Base-by-base conservation (phyloP, 495 filamentous ascomycete genomes). In the Aspergillus bridgeri region DNA sequence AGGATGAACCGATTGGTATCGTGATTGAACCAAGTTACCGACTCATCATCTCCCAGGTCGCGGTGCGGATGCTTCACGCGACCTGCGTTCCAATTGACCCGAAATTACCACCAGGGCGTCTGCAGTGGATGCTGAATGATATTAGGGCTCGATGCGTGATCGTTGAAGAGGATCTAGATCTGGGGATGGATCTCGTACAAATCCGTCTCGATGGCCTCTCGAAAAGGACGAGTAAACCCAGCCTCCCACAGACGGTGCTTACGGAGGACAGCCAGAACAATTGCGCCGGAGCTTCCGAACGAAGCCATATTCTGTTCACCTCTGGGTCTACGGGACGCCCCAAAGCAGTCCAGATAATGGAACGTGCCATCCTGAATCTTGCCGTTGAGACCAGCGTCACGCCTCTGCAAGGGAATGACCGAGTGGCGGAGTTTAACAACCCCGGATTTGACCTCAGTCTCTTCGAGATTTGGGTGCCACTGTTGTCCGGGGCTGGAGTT, bases 361-460 rank as follows among this genome's bases (percentile, higher is more conserved):
- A 3, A 2, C 17, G 21, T 17, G 6, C 22, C 21, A 51, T 51
- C 5, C 20, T 51, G 5, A 21, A 51, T 17, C 21, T 27, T 17
- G 21, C 24, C 9, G 5, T 5, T 2, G 5, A 29, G 2, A 25
- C 20, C 7, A 2, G 7, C 17, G 13, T 51, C 4, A 27, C 6
- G 19, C 48, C 48, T 17, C 21, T 51, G 2, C 3, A 2, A 15
- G 22, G 8, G 3, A 8, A 8, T n/a, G 55, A 58, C 25, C 43
- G 51, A 1, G 21, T 62, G 25, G 54, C 24, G 18, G 15, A 17
- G 6, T 11, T 58, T 23, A 55, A 27, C 38, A 58, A 49, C 17
- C 33, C 60, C 2, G 55, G 54, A 1, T 58, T 58, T 17, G 50
- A 57, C 20, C 45, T 62, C 2, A 48, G 50, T 17, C 29, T 61